phyloP scores from a whole-genome alignment of 176 grass and related monocot species.

The Zea mays region DNA sequence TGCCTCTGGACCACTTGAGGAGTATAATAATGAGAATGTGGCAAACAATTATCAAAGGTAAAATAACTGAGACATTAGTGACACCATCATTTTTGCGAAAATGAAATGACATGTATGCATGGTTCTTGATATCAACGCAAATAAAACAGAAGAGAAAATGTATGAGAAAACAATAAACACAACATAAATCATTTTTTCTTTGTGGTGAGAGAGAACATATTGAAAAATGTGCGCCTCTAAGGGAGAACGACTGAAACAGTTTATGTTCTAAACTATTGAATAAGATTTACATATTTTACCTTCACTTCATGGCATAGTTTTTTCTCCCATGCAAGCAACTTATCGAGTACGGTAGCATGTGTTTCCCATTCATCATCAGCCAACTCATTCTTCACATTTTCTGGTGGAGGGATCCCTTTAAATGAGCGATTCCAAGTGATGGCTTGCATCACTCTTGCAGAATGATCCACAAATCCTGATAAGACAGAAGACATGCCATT shows the following conservation, averaged over 20 bases:
- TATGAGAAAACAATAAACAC: neutral
- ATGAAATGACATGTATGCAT: constrained; percentile 4
- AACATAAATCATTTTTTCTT: neutral
- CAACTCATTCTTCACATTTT: constrained; percentile 58
- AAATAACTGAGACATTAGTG: constrained; percentile 3
- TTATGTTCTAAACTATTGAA: constrained; percentile 3
- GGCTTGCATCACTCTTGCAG: constrained; percentile 81
- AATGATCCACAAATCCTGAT: constrained; percentile 88
- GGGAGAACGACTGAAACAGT: neutral
- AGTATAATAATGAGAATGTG: neutral
- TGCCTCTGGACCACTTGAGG: neutral
- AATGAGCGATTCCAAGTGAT: constrained; percentile 95
- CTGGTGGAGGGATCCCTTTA: constrained; percentile 53
- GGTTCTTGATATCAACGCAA: neutral
- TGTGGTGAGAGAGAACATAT: neutral
- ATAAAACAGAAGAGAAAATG: neutral
- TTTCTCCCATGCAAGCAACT: constrained; percentile 95
- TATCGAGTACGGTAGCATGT: constrained; percentile 77
- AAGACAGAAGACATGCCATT: constrained; percentile 12
- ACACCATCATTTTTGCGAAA: neutral
- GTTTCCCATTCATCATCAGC: constrained; percentile 78
- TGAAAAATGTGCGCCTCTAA: constrained; percentile 1
- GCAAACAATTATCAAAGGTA: neutral
- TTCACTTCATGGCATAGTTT: constrained; percentile 92
- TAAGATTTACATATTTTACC: constrained; percentile 44